A percentile compares a stretch with the other conserved stretches of the same genome.
These are phyloP conservation scores for Magnaporthiopsis incrustans DNA, from an alignment of 2,329 filamentous ascomycete genomes.

Conservation along the genomic window DNA sequence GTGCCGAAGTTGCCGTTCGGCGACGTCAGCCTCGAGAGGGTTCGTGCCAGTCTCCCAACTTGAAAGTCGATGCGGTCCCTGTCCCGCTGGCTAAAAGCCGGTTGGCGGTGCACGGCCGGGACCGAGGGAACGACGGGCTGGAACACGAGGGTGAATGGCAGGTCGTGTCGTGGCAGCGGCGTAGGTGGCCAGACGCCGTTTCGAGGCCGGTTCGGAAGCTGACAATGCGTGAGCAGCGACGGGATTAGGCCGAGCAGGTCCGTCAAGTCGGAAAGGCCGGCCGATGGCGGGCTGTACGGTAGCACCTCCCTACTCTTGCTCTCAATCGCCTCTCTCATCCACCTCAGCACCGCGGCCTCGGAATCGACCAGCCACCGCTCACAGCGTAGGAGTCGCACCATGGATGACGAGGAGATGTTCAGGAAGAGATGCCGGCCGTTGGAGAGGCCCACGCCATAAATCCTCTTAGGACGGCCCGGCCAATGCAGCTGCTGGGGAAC, in stretches of 20 bases:
- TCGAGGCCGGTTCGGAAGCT: neutral
- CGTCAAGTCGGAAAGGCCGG: slow-evolving; percentile 2
- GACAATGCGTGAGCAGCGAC: slow-evolving; percentile 21
- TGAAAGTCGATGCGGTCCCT: slow-evolving; percentile 35
- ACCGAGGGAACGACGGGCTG: slow-evolving; percentile 30
- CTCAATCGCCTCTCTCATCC: slow-evolving; percentile 25
- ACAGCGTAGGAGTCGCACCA: slow-evolving; percentile 35
- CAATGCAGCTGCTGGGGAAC: slow-evolving; percentile 27
- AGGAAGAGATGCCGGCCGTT: slow-evolving; percentile 33
- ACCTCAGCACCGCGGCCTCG: slow-evolving; percentile 36
- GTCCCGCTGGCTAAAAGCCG: slow-evolving; percentile 22
- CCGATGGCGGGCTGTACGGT: neutral
- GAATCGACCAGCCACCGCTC: slow-evolving; percentile 36
- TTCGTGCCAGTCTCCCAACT: slow-evolving; percentile 35
- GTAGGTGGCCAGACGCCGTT: neutral
- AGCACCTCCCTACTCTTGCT: neutral
- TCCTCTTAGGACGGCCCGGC: slow-evolving; percentile 27
- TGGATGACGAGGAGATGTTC: slow-evolving; percentile 32
- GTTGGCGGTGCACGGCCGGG: slow-evolving; percentile 21
- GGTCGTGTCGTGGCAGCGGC: slow-evolving; percentile 11
- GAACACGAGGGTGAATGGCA: slow-evolving; percentile 35
- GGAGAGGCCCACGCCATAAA: slow-evolving; percentile 34
- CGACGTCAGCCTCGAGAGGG: slow-evolving; percentile 34
- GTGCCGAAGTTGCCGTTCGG: slow-evolving; percentile 42
- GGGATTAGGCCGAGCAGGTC: slow-evolving; percentile 29